These are phyloP conservation scores for Camellia lanceoleosa DNA, from an alignment of 148 eudicot species.

Conservation along the genomic window DNA sequence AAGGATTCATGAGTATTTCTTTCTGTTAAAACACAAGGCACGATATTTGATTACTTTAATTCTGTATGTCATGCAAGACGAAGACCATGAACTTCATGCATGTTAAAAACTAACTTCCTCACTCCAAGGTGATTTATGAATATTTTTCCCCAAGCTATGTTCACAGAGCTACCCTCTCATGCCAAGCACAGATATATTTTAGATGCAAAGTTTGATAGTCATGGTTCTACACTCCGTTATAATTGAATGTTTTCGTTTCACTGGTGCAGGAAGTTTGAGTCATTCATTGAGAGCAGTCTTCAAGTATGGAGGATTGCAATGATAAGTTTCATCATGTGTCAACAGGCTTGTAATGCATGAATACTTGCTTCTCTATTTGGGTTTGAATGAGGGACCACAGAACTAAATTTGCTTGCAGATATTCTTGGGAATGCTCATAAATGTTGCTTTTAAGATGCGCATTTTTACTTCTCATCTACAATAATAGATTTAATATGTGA, in stretches of 20 bases:
- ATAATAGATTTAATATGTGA: background rate
- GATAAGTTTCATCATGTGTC: background rate
- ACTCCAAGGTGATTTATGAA: too few relatives aligned
- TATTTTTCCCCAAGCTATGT: too few relatives aligned
- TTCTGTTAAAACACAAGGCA: too few relatives aligned
- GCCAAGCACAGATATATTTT: too few relatives aligned
- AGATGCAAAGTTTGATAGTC: too few relatives aligned
- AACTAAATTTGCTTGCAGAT: background rate
- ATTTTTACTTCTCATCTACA: background rate
- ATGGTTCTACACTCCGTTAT: too few relatives aligned
- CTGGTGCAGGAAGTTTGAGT: slow-evolving; percentile 15
- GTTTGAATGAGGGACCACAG: background rate
- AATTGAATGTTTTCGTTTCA: background rate
- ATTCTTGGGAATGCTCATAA: background rate
- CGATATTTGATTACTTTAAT: too few relatives aligned
- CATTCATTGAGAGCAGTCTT: background rate
- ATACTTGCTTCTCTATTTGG: background rate
- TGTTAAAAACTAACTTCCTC: too few relatives aligned
- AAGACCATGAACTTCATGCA: too few relatives aligned
- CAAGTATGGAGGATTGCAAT: background rate
- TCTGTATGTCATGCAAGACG: too few relatives aligned
- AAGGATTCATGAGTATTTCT: too few relatives aligned
- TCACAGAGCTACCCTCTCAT: too few relatives aligned
- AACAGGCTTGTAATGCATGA: background rate
- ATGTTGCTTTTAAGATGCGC: background rate